Evolutionary conservation across 306 rosid species (phyloP).

Genomic region (Vicia sativa): DNA sequence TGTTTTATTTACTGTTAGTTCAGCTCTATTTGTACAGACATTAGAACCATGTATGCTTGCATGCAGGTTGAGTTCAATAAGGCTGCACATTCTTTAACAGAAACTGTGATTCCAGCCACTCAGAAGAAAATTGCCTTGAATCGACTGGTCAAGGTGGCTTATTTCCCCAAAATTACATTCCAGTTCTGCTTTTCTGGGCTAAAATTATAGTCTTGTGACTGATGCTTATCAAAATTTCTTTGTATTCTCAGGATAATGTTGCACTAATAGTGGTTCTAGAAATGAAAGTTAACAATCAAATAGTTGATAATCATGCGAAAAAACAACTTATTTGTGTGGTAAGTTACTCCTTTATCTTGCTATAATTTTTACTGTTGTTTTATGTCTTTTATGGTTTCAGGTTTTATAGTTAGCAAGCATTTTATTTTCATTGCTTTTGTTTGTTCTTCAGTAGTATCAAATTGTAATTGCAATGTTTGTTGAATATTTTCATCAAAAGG

Average conservation of each 20-base stretch:
- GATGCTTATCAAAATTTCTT: conserved; percentile 32
- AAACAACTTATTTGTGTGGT: conserved; percentile 99
- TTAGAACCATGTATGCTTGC: conserved; percentile 33
- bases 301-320: conserved; percentile 80
- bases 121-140: conserved; percentile 92
- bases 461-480: conserved; percentile 23
- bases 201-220: not conserved
- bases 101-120: conserved; percentile 76
- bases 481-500: conserved; percentile 4
- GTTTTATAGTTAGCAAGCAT: not conserved
- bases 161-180: conserved; percentile 22
- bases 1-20: conserved; percentile 10
- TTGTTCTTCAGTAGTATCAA: conserved; percentile 9
- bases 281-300: conserved; percentile 84
- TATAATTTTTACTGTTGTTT: conserved; percentile 6
- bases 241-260: conserved; percentile 76
- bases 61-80: conserved; percentile 95
- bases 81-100: conserved; percentile 97
- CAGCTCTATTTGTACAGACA: conserved; percentile 19
- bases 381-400: conserved; percentile 15
- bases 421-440: conserved; percentile 4
- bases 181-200: conserved; percentile 3
- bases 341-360: conserved; percentile 36
- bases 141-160: conserved; percentile 82
- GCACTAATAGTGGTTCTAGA: conserved; percentile 95